A percentile compares a stretch with the other conserved stretches of the same genome.
phyloP scores from a whole-genome alignment of 2,329 filamentous ascomycete genomes.

The Cercospora sp. region DNA sequence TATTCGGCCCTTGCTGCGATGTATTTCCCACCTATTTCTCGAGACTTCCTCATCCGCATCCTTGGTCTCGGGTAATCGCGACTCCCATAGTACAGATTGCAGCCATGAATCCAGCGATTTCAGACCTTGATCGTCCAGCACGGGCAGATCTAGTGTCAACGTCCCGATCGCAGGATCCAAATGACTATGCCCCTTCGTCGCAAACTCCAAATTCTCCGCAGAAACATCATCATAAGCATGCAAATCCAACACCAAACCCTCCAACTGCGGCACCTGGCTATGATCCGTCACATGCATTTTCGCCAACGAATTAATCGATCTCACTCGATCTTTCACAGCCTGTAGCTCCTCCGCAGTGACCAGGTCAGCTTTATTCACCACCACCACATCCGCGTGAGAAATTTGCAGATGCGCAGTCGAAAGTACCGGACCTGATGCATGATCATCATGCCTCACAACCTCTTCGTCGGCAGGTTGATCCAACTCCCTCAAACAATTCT shows the following conservation, averaged over 20 bases:
- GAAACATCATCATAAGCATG: constrained; percentile 88
- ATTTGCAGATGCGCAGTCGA: constrained; percentile 96
- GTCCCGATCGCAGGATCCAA: constrained; percentile 90
- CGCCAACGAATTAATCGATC: constrained; percentile 86
- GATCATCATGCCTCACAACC: constrained; percentile 30
- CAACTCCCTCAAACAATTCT: constrained; percentile 80
- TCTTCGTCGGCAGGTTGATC: constrained; percentile 28
- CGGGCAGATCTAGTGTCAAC: constrained; percentile 67
- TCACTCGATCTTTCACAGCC: constrained; percentile 68
- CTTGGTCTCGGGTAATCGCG: constrained; percentile 23
- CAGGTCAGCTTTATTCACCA: constrained; percentile 91
- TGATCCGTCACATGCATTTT: constrained; percentile 79
- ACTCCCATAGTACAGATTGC: constrained; percentile 79
- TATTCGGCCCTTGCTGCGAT: constrained; percentile 82
- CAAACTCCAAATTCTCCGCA: constrained; percentile 63
- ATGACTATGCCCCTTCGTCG: constrained; percentile 80
- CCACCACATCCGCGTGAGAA: constrained; percentile 90
- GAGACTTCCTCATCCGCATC: not conserved
- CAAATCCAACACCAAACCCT: constrained; percentile 83
- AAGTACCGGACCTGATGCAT: constrained; percentile 64
- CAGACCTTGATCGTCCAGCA: constrained; percentile 60
- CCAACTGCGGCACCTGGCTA: constrained; percentile 76
- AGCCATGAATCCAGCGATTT: constrained; percentile 76
- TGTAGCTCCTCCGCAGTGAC: constrained; percentile 70
- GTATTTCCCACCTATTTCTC: constrained; percentile 68